Evolutionary conservation across 2,329 filamentous ascomycete genomes (phyloP), one percentile per base, ranked within the genome.

Genomic region (Epichloe gansuensis): DNA sequence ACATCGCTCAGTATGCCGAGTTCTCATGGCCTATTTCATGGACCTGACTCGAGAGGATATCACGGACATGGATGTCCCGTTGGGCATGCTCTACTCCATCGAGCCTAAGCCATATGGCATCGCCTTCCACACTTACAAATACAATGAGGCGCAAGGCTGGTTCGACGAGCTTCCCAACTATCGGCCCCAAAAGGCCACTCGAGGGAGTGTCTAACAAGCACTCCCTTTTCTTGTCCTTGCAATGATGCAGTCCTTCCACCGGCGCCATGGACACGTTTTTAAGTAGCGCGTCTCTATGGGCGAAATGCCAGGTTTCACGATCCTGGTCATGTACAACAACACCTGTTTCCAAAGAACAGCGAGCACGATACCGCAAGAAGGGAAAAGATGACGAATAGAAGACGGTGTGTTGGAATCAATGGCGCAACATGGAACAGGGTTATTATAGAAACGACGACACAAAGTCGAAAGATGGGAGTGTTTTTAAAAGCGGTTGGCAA

Each of bases 31-130:
- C 1, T 98, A 98, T 69, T 98, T 98, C 70, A 89, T 93, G 73
- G 90, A 95, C 54, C 74, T 97, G 50, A 89, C 87, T 48, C 78
- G 90, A 38, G 84, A 95, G 57, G 87, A 95, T 62, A 94, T 98
- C 55, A 91, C 93, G 12, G 89, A 96, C 61, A 78, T 98, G 55
- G 91, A 97, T 63, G 87, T 96, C 45, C 93, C 93, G 0, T 74
- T 98, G 47, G 93, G 93, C 17, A 90, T 95, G 75, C 75, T 96
- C 7, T 98, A 95, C 67, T 87, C 89, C 59, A 85, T 98, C 47
- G 91, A 98, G 68, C 93, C 93, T 36, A 96, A 96, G 75, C 93
- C 93, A 1, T 98, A 98, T 59, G 93, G 93, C 13, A 90, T 96
- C 53, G 91, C 95, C 55, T 96, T 97, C 72, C 91, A 95, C 66